Evolutionary conservation across 768 basidiomycete genomes (phyloP), one percentile per base, ranked within the genome.

Genomic region (Antrodiella citrinella): DNA sequence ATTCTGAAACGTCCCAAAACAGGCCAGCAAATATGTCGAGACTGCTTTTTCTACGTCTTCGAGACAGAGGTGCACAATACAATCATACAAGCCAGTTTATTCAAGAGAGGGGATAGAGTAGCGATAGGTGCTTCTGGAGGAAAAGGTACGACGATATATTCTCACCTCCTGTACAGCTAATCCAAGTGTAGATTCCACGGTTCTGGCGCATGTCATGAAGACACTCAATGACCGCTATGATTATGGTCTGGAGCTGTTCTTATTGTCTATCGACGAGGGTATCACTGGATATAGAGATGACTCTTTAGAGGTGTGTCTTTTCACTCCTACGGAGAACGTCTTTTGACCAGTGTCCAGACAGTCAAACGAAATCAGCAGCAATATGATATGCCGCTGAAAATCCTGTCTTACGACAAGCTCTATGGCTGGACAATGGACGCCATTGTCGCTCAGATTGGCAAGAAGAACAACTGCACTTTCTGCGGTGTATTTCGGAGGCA

Each of bases 341-440:
- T 0, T 72, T 99, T 3, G 92, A 97, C 76, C 94, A 91, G 51
- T 48, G 65, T 51, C 12, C 65, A 97, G 95, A 97, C 96, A 0
- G 96, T 99, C 39, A 97, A 98, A 67, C 80, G 93, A 39, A 99
- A 99, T 65, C 91, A 96, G 59, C 75, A 86, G 51, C 94, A 99
- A 67, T 98, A 99, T 63, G 77, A 84, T 43, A 85, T 98, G 67
- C 94, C 95, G 0, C 78, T 99, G 35, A 96, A 95, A 71, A 97
- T 99, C 50, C 75, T 98, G 21, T 91, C 90, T 1, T 99, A 99
- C 55, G 84, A 91, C 54, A 94, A 97, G 59, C 76, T 98, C 4
- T 99, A 98, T 58, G 96, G 96, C 15, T 98, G 96, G 95, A 98
- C 95, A 1, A 99, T 99, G 95, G 96, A 99, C 59, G 77, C 81